Evolutionary conservation across 768 basidiomycete species (phyloP).

Genomic region (Psilocybe azurescens): DNA sequence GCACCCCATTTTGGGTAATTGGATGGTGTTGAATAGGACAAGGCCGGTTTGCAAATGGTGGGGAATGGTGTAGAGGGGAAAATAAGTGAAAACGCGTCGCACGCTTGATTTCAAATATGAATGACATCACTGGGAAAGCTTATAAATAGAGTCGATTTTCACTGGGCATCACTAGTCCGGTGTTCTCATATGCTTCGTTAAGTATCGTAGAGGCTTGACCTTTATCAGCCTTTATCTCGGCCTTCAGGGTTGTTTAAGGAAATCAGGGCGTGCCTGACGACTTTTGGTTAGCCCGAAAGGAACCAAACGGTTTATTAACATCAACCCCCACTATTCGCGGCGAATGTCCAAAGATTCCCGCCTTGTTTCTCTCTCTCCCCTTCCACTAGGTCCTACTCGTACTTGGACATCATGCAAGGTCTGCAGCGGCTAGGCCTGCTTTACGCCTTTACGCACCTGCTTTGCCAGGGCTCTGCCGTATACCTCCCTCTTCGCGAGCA

Average conservation of each 20-base stretch:
- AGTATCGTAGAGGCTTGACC: too few species aligned
- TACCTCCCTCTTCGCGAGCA: conserved; percentile 50
- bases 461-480: conserved; percentile 10
- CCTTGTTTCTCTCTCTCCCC: conserved; percentile 1
- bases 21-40: too few species aligned
- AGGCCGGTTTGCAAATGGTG: too few species aligned
- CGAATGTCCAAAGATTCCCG: conserved; percentile 1
- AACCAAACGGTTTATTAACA: not conserved
- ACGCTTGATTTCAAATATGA: too few species aligned
- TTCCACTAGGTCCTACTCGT: not conserved
- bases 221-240: not conserved
- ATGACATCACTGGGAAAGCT: too few species aligned
- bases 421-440: not conserved
- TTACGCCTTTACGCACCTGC: conserved; percentile 5
- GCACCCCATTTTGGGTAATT: too few species aligned
- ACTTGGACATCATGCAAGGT: not conserved
- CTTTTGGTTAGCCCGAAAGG: not conserved
- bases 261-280: not conserved
- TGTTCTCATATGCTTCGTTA: too few species aligned
- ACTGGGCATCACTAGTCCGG: too few species aligned
- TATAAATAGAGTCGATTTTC: too few species aligned
- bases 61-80: too few species aligned
- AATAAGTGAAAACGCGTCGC: too few species aligned
- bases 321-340: not conserved
- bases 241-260: not conserved